phyloP scores from a whole-genome alignment of 345 rosid genomes.

The Brassica rapa region DNA sequence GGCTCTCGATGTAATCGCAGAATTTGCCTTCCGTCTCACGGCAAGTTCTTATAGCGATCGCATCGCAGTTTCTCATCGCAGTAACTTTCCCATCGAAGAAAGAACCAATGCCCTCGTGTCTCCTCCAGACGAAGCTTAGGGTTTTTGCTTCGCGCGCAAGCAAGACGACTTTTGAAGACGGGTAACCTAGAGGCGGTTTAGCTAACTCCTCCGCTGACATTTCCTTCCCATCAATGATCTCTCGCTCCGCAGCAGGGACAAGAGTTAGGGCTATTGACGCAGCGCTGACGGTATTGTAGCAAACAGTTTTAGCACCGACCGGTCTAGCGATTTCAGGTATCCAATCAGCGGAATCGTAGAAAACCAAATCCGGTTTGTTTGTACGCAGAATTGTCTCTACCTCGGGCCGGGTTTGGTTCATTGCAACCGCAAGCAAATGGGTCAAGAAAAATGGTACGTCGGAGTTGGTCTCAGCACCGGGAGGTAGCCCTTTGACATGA shows the following conservation, averaged over 20 bases:
- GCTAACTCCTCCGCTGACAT: conserved; percentile 51
- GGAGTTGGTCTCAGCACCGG: conserved; percentile 68
- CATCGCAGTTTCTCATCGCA: conserved; percentile 55
- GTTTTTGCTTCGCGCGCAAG: conserved; percentile 49
- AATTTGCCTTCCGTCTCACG: conserved; percentile 58
- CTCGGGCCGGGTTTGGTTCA: conserved; percentile 63
- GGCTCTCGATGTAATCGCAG: conserved; percentile 57
- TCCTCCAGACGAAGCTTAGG: conserved; percentile 47
- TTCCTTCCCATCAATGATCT: conserved; percentile 38
- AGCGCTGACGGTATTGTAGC: conserved; percentile 53
- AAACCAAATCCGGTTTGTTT: conserved; percentile 48
- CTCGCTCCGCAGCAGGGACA: conserved; percentile 58
- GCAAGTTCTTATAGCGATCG: conserved; percentile 67
- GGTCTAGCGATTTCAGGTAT: conserved; percentile 53
- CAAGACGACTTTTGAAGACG: conserved; percentile 50
- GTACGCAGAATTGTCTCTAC: conserved; percentile 42
- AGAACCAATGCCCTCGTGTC: conserved; percentile 52
- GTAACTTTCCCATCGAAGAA: conserved; percentile 53
- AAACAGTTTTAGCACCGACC: conserved; percentile 53
- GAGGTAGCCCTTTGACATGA: conserved; percentile 62
- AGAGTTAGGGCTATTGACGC: conserved; percentile 55
- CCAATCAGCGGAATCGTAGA: conserved; percentile 65
- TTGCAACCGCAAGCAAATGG: conserved; percentile 54
- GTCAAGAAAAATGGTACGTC: conserved; percentile 53
- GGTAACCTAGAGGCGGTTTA: conserved; percentile 60